A percentile compares a stretch with the other conserved stretches of the same genome.
Conservation (phyloP, 768 basidiomycete genomes). For the Kwoniella sp. region DNA sequence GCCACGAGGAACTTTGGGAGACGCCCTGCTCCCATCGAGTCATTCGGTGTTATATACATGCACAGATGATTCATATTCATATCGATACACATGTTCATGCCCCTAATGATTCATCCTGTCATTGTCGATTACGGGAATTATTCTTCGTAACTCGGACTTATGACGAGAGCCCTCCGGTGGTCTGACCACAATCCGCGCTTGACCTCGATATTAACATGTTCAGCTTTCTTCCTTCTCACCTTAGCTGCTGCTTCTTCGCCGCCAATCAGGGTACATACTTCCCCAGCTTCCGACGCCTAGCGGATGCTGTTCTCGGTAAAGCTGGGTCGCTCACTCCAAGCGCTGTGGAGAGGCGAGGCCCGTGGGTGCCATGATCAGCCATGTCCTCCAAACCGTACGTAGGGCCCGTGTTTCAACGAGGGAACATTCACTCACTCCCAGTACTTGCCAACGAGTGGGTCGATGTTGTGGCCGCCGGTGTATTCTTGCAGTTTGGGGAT, state of each 20-base stretch:
- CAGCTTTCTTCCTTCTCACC: too few species aligned
- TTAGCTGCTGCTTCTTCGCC: too few species aligned
- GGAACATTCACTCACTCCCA: constrained; percentile 46
- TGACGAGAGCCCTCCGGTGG: too few species aligned
- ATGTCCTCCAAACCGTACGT: neutral
- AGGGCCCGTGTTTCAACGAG: neutral
- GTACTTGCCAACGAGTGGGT: constrained; percentile 46
- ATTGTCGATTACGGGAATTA: too few species aligned
- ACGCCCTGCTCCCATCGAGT: neutral
- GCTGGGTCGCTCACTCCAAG: constrained; percentile 42
- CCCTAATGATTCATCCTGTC: too few species aligned
- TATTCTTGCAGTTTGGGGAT: constrained; percentile 40
- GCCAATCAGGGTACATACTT: too few species aligned
- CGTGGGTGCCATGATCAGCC: neutral
- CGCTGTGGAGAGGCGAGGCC: constrained; percentile 22
- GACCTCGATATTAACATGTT: too few species aligned
- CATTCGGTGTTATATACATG: neutral
- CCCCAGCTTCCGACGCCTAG: constrained; percentile 14
- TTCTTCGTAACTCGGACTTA: too few species aligned
- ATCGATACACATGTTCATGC: neutral
- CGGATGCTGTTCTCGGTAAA: constrained; percentile 45
- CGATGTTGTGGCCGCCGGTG: constrained; percentile 46
- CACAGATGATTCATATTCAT: neutral
- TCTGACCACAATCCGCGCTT: too few species aligned
- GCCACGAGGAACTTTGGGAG: too few species aligned